A percentile compares a stretch with the other conserved stretches of the same genome.
These are phyloP conservation scores for Helianthus tuberosus DNA, from an alignment of 129 eudicot genomes.

Conservation along the genomic window DNA sequence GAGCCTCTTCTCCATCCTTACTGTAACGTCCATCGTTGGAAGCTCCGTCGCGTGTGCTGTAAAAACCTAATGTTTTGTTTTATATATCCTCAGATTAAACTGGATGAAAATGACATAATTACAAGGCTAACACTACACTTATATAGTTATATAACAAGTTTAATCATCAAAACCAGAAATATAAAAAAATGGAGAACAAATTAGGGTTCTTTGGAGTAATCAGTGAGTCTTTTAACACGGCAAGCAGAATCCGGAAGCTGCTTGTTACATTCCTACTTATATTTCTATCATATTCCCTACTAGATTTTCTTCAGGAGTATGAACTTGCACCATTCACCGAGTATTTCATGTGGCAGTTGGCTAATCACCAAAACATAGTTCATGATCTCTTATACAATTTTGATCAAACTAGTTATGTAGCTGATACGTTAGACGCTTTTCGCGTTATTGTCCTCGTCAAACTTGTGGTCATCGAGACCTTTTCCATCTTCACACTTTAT, in stretches of 20 bases:
- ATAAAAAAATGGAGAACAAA: conserved; percentile 23
- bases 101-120: background rate
- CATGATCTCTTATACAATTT: background rate
- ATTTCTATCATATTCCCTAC: conserved; percentile 29
- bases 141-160: conserved; percentile 26
- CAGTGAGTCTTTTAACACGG: conserved; percentile 34
- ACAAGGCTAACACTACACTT: background rate
- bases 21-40: background rate
- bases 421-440: background rate
- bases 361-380: conserved; percentile 10
- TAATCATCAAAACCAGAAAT: background rate
- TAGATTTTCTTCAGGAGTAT: conserved; percentile 20
- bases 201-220: conserved; percentile 39
- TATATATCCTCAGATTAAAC: conserved; percentile 1
- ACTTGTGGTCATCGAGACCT: conserved; percentile 7
- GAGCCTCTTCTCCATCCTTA: background rate
- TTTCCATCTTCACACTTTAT: conserved; percentile 9
- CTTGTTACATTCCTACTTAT: conserved; percentile 30
- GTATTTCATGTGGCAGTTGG: background rate
- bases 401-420: background rate
- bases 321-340: background rate
- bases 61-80: background rate
- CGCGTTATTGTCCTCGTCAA: background rate
- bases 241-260: conserved; percentile 27
- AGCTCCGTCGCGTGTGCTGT: background rate